A percentile compares a stretch with the other conserved stretches of the same genome.
Conservation (phyloP, 805 yeast genomes). For the Cyberlindnera samutprakarnensis region DNA sequence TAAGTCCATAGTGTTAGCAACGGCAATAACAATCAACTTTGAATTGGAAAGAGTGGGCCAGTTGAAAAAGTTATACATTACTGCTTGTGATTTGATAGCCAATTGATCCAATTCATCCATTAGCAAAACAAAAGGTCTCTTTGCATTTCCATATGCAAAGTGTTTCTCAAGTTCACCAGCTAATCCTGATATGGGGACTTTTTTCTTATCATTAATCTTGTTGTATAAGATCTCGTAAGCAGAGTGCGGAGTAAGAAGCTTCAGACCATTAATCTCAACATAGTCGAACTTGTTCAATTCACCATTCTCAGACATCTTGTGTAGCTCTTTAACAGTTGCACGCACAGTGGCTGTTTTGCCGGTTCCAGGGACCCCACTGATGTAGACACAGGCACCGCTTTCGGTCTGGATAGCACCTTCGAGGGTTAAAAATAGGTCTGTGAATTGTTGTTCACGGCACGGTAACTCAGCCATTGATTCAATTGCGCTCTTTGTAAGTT, state of each 20-base stretch:
- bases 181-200: slow-evolving; percentile 51
- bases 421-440: slow-evolving; percentile 56
- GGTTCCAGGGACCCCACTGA: slow-evolving; percentile 97
- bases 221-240: slow-evolving; percentile 84
- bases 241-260: slow-evolving; percentile 66
- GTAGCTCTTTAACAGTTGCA: slow-evolving; percentile 71
- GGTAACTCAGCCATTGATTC: slow-evolving; percentile 44
- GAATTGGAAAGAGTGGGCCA: slow-evolving; percentile 90
- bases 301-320: slow-evolving; percentile 29
- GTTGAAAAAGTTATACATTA: slow-evolving; percentile 92
- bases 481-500: background rate
- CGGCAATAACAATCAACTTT: slow-evolving; percentile 79
- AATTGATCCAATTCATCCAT: slow-evolving; percentile 93
- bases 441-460: slow-evolving; percentile 80
- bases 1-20: slow-evolving; percentile 95
- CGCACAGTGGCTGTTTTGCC: slow-evolving; percentile 94
- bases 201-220: slow-evolving; percentile 47
- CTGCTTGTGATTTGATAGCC: slow-evolving; percentile 72
- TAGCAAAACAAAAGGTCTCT: slow-evolving; percentile 51
- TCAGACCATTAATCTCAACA: slow-evolving; percentile 87
- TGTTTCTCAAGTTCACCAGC: slow-evolving; percentile 51
- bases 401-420: slow-evolving; percentile 64
- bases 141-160: slow-evolving; percentile 34
- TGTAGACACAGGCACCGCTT: slow-evolving; percentile 78
- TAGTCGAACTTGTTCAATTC: slow-evolving; percentile 51